Conservation (phyloP, 2,329 filamentous ascomycete genomes). For the Cadophora sp. region DNA sequence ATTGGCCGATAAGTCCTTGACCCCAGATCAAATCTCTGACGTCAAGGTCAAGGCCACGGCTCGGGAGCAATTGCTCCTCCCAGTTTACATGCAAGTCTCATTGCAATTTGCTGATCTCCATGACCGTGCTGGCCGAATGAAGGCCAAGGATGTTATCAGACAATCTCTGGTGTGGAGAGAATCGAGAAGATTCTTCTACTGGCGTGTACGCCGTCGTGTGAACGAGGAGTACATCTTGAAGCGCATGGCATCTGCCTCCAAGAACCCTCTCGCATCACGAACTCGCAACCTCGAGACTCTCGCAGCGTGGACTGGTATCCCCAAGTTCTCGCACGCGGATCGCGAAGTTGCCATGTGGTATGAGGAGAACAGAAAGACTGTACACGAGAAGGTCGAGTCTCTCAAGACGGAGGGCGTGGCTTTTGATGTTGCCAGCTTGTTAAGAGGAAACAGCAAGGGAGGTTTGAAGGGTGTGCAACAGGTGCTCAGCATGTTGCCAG, state of each 20-base stretch:
- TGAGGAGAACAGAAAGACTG: conserved; percentile 86
- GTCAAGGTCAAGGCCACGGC: conserved; percentile 85
- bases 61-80: conserved; percentile 87
- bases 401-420: conserved; percentile 79
- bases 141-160: conserved; percentile 95
- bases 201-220: conserved; percentile 94
- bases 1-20: conserved; percentile 67
- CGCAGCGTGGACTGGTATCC: conserved; percentile 81
- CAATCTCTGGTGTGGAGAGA: conserved; percentile 84
- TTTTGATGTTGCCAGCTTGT: conserved; percentile 71
- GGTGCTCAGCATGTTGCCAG: conserved; percentile 84
- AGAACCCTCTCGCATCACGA: conserved; percentile 59
- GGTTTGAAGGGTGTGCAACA: conserved; percentile 87
- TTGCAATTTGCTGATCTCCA: conserved; percentile 97
- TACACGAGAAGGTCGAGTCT: conserved; percentile 83
- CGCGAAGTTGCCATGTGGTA: conserved; percentile 91
- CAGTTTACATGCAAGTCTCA: conserved; percentile 94
- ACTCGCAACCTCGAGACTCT: conserved; percentile 75
- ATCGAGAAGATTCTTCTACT: conserved; percentile 98
- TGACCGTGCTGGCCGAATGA: conserved; percentile 96
- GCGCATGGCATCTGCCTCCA: conserved; percentile 68
- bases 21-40: conserved; percentile 74
- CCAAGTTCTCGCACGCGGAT: conserved; percentile 80
- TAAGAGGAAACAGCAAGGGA: conserved; percentile 70
- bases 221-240: conserved; percentile 98